These are phyloP conservation scores for Fusarium tjaetaba DNA, from an alignment of 2,329 filamentous ascomycete species.

Conservation along the genomic window DNA sequence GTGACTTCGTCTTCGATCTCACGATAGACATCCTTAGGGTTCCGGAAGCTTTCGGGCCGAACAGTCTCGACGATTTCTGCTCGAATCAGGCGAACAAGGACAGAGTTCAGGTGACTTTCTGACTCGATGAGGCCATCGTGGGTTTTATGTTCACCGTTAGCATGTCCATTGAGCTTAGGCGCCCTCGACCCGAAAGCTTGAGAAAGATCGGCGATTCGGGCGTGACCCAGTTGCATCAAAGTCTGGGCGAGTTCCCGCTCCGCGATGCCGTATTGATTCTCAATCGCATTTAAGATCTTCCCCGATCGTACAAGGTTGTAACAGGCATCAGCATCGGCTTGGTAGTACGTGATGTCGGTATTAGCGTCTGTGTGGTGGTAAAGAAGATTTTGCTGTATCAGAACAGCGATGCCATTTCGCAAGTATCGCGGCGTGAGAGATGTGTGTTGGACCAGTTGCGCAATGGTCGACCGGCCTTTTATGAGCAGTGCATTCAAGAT, in stretches of 20 bases:
- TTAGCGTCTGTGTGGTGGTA: conserved; percentile 75
- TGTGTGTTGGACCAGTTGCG: conserved; percentile 76
- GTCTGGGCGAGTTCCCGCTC: conserved; percentile 80
- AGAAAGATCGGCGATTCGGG: conserved; percentile 74
- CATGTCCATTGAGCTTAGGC: conserved; percentile 48
- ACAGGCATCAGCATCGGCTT: conserved; percentile 81
- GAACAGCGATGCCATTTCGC: conserved; percentile 81
- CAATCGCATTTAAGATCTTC: conserved; percentile 81
- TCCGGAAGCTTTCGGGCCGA: conserved; percentile 64
- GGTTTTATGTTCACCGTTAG: conserved; percentile 48
- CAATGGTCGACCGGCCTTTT: conserved; percentile 79
- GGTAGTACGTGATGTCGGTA: conserved; percentile 76
- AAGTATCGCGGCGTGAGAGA: conserved; percentile 79
- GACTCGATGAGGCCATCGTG: conserved; percentile 54
- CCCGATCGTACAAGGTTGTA: conserved; percentile 85
- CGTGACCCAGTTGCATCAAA: conserved; percentile 80
- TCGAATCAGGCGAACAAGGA: conserved; percentile 66
- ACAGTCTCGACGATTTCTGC: conserved; percentile 76
- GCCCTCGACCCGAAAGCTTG: conserved; percentile 64
- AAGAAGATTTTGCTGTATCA: conserved; percentile 89
- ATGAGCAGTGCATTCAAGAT: conserved; percentile 83
- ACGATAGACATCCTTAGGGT: conserved; percentile 67
- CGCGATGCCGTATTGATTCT: conserved; percentile 76
- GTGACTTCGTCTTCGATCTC: conserved; percentile 72
- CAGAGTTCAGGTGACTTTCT: conserved; percentile 59